Base-by-base conservation (phyloP, 2,329 filamentous ascomycete species). In the Drechslerella stenobrocha region DNA sequence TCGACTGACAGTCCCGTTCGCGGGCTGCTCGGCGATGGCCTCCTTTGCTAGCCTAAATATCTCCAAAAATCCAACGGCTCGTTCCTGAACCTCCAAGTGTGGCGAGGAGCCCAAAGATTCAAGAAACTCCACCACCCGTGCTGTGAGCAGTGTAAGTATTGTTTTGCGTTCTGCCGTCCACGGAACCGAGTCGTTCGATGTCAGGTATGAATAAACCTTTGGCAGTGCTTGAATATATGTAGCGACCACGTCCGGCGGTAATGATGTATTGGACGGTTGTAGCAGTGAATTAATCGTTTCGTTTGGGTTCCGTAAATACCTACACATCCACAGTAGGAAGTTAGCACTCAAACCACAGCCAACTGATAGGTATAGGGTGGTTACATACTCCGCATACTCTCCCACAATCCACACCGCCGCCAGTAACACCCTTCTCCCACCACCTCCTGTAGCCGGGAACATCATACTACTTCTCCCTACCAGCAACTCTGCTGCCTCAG, bases 71-170 rank as follows among this genome's bases (percentile, higher is more conserved):
- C 96, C 91, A 1, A 96, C 91, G 2, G 91, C 87, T 59, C 93
- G 84, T 76, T 97, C 93, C 77, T 98, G 93, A 2, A 98, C 90
- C 75, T 98, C 93, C 0, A 98, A 81, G 73, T 86, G 89, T 0
- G 92, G 91, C 75, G 97, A 90, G 37, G 86, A 81, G 0, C 86
- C 84, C 13, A 97, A 77, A 0, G 86, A 83, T 73, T 97, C 91
- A 20, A 96, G 79, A 47, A 89, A 87, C 75, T 93, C 84, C 18
- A 95, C 83, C 4, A 96, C 84, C 1, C 90, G 84, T 24, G 88
- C 87, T 77, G 95, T 85, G 22, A 95, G 80, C 2, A 97, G 81
- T 6, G 87, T 84, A 30, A 88, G 84, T 70, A 85, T 85, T 0
- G 87, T 86, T 75, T 89, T 91, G 59, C 87, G 81, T 74, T 87